phyloP scores from a whole-genome alignment of 345 rosid genomes.

The Cardiospermum halicacabum region DNA sequence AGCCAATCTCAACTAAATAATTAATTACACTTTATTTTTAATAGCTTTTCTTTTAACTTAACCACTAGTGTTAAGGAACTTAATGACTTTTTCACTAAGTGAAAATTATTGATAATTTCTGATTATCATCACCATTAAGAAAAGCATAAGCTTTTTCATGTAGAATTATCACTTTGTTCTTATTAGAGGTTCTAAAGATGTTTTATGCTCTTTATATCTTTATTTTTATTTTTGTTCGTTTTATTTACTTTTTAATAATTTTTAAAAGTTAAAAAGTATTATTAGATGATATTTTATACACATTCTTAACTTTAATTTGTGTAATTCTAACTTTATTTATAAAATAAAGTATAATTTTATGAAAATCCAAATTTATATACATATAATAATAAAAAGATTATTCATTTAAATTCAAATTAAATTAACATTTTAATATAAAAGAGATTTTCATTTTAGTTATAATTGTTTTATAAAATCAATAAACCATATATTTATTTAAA shows the following conservation, averaged over 20 bases:
- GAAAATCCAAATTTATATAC: too few species aligned
- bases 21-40: slow-evolving; percentile 9
- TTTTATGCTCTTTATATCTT: background rate
- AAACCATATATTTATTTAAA: too few species aligned
- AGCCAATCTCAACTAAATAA: slow-evolving; percentile 13
- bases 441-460: too few species aligned
- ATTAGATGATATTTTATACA: background rate
- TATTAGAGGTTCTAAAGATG: background rate
- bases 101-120: background rate
- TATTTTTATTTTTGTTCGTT: background rate
- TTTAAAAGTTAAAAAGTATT: too few species aligned
- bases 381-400: too few species aligned
- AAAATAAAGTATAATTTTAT: too few species aligned
- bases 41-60: background rate
- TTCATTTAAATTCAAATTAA: too few species aligned
- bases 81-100: background rate
- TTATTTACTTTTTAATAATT: too few species aligned
- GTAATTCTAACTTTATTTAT: too few species aligned
- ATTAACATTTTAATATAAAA: too few species aligned
- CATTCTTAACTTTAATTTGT: background rate
- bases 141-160: background rate
- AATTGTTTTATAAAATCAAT: too few species aligned
- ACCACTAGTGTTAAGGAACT: too few species aligned
- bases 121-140: background rate
- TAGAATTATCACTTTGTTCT: background rate